phyloP scores from a whole-genome alignment of 176 grass and related monocot species.

The Dactylis glomerata region DNA sequence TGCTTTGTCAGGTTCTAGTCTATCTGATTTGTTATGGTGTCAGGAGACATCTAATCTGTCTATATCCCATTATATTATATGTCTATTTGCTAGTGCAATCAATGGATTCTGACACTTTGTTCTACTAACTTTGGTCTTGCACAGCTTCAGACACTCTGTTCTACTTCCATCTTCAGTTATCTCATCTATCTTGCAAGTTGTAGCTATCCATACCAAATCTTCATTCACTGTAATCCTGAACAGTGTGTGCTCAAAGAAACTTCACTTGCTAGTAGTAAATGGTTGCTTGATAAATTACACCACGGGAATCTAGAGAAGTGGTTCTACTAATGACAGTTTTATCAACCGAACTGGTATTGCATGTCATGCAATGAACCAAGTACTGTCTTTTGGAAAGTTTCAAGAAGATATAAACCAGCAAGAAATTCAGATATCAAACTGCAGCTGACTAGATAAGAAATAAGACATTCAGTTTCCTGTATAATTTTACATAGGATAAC shows the following conservation, averaged over 20 bases:
- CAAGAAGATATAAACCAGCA: not conserved
- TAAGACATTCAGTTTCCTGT: not conserved
- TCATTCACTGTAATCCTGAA: not conserved
- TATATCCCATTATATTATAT: not conserved
- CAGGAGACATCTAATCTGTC: not conserved
- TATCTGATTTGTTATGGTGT: not conserved
- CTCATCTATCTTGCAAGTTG: not conserved
- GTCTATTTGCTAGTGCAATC: not conserved
- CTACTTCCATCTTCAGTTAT: not conserved
- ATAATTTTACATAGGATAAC: slow-evolving; percentile 16
- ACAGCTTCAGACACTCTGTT: not conserved
- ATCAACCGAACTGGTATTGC: not conserved
- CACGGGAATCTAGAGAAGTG: too few species aligned
- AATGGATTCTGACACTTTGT: not conserved
- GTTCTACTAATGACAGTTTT: not conserved
- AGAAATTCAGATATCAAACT: not conserved
- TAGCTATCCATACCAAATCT: not conserved
- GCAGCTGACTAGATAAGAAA: not conserved
- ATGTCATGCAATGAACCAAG: not conserved
- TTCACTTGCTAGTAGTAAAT: not conserved
- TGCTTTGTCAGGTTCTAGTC: not conserved
- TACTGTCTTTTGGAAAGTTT: not conserved
- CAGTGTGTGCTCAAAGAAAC: not conserved
- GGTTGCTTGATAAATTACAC: not conserved
- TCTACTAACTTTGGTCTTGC: not conserved